Percentiles rank a stretch among this genome's conserved stretches.
These are phyloP conservation scores for Malassezia equina DNA, from an alignment of 1,284 basidiomycete species.

Conservation along the genomic window DNA sequence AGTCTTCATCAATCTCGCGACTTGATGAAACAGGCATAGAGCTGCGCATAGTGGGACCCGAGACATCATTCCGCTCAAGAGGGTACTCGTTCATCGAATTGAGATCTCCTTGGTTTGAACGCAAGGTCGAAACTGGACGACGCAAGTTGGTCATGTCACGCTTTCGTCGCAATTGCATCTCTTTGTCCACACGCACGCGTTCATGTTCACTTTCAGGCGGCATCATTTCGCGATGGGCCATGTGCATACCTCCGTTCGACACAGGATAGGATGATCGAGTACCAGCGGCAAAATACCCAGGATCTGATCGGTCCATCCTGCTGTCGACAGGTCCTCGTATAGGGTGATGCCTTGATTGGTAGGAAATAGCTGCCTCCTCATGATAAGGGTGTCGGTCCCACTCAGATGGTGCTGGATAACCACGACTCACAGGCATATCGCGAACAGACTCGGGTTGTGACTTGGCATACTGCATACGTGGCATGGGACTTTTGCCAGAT, in stretches of 20 bases:
- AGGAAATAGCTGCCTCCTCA: not conserved
- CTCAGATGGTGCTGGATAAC: not conserved
- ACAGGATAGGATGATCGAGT: not conserved
- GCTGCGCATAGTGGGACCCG: not conserved
- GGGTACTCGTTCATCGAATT: not conserved
- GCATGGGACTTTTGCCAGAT: not conserved
- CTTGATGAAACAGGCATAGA: slow-evolving; percentile 7
- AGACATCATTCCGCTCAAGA: not conserved
- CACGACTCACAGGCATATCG: not conserved
- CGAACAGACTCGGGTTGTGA: not conserved
- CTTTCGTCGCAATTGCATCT: not conserved
- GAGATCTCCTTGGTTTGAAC: not conserved
- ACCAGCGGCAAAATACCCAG: not conserved
- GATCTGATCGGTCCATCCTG: not conserved
- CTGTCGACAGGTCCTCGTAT: not conserved
- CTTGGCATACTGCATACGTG: not conserved
- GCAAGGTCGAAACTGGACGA: not conserved
- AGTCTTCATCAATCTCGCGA: slow-evolving; percentile 40
- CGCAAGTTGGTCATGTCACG: not conserved
- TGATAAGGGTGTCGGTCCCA: slow-evolving; percentile 10
- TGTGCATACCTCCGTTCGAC: not conserved
- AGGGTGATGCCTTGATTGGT: not conserved
- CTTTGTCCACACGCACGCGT: not conserved
- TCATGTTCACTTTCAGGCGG: not conserved
- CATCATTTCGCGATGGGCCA: not conserved